Conservation (phyloP, 1,284 basidiomycete genomes). For the Malassezia slooffiae region DNA sequence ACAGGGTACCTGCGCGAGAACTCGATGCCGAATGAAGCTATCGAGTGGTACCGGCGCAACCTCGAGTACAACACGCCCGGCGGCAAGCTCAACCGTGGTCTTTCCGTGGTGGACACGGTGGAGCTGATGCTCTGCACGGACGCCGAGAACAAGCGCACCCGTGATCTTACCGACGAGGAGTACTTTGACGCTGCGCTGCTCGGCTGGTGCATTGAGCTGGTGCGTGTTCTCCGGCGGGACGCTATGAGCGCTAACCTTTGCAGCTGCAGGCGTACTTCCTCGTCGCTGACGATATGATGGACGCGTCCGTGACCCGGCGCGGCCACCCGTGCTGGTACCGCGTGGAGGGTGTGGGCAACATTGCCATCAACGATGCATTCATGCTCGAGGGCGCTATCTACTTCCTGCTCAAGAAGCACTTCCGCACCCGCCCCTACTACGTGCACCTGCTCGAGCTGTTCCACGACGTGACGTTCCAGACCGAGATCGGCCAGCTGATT, state of each 20-base stretch:
- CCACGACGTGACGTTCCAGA: slow-evolving; percentile 82
- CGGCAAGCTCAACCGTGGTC: slow-evolving; percentile 89
- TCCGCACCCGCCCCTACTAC: slow-evolving; percentile 71
- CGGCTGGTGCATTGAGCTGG: slow-evolving; percentile 94
- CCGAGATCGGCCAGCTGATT: slow-evolving; percentile 88
- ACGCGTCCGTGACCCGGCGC: slow-evolving; percentile 80
- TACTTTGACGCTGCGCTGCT: slow-evolving; percentile 80
- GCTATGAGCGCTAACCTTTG: too few species aligned
- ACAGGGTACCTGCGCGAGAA: slow-evolving; percentile 56
- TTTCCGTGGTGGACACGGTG: slow-evolving; percentile 86
- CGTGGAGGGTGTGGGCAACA: slow-evolving; percentile 57
- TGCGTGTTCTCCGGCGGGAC: too few species aligned
- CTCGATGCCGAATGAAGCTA: slow-evolving; percentile 63
- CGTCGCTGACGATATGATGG: slow-evolving; percentile 98
- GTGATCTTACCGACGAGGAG: slow-evolving; percentile 51
- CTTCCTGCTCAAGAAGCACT: slow-evolving; percentile 74
- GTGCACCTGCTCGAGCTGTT: slow-evolving; percentile 81
- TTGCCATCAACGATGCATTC: slow-evolving; percentile 93
- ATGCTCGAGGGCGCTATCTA: slow-evolving; percentile 95
- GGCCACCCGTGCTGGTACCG: slow-evolving; percentile 94
- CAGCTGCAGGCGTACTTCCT: slow-evolving; percentile 98
- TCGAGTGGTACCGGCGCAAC: slow-evolving; percentile 61
- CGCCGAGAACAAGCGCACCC: slow-evolving; percentile 55
- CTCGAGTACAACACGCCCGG: slow-evolving; percentile 90
- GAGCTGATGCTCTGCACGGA: slow-evolving; percentile 58